Evolutionary conservation across 257 asterid genomes (phyloP).

Genomic region (Cynanchum wilfordii): DNA sequence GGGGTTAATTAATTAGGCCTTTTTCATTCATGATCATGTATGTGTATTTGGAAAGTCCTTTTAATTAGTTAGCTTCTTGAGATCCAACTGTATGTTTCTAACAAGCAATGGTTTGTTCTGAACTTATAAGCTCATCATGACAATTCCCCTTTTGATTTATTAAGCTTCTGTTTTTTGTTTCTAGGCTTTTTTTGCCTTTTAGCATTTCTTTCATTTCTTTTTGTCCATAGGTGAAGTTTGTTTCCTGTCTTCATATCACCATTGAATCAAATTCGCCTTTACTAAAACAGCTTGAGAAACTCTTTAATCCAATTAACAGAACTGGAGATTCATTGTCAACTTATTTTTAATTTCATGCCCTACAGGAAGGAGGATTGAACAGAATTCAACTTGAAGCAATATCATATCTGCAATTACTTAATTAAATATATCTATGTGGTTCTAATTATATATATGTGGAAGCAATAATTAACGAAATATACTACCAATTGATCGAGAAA

Average conservation of each 20-base stretch:
- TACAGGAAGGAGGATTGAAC: too few species aligned
- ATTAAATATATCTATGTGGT: too few species aligned
- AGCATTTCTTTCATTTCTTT: neutral
- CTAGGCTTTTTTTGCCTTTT: neutral
- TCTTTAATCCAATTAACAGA: too few species aligned
- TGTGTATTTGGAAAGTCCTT: neutral
- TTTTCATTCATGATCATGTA: constrained; percentile 1
- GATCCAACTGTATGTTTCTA: neutral
- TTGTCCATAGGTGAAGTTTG: neutral
- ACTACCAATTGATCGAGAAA: too few species aligned
- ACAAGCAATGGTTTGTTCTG: constrained; percentile 8
- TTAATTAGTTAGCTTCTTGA: constrained; percentile 2
- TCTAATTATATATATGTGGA: too few species aligned
- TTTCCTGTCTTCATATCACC: neutral
- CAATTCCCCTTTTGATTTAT: neutral
- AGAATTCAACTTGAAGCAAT: too few species aligned
- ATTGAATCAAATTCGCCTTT: too few species aligned
- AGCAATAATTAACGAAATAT: too few species aligned
- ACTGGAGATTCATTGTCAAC: too few species aligned
- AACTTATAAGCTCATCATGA: neutral
- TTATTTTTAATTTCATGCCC: too few species aligned
- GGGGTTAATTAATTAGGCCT: neutral
- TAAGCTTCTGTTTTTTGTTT: neutral
- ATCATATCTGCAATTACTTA: too few species aligned
- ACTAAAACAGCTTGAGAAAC: too few species aligned